phyloP scores from a whole-genome alignment of 805 yeast species.

The Saccharomycopsis sp. region DNA sequence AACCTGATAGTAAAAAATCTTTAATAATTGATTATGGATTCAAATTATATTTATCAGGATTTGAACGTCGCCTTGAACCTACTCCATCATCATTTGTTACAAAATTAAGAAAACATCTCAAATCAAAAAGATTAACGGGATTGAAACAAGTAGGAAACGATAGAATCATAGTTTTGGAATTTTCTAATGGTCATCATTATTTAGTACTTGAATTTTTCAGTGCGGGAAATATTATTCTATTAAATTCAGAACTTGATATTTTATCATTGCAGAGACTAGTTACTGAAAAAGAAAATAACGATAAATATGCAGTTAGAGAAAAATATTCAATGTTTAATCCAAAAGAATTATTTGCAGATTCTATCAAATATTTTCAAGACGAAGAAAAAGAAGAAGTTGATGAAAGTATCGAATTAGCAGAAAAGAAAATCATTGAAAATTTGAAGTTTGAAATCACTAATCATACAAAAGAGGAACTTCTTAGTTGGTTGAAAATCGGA shows the following conservation, averaged over 20 bases:
- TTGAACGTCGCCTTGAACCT: conserved; percentile 69
- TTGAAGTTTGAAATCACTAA: background rate
- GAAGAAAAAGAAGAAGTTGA: conserved; percentile 2
- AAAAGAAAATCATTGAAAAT: background rate
- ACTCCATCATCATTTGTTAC: conserved; percentile 79
- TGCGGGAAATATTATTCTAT: conserved; percentile 80
- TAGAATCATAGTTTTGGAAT: conserved; percentile 73
- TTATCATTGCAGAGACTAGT: conserved; percentile 71
- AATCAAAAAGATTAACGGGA: conserved; percentile 64
- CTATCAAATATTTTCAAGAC: conserved; percentile 10
- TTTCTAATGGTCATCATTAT: conserved; percentile 71
- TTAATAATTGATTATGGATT: conserved; percentile 82
- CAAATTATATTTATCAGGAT: conserved; percentile 68
- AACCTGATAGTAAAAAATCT: conserved; percentile 71
- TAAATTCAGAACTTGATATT: conserved; percentile 61
- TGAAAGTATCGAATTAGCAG: background rate
- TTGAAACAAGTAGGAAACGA: conserved; percentile 70
- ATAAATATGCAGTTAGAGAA: conserved; percentile 65
- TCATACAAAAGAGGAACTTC: background rate
- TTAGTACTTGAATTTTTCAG: conserved; percentile 87
- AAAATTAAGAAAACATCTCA: conserved; percentile 78
- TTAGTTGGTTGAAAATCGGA: background rate
- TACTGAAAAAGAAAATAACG: conserved; percentile 56
- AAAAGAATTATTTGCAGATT: conserved; percentile 29
- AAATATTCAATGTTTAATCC: conserved; percentile 51